Percentiles rank a stretch among this genome's conserved stretches.
Conservation (phyloP, 2,329 filamentous ascomycete genomes). For the Pezicula neosporulosa region DNA sequence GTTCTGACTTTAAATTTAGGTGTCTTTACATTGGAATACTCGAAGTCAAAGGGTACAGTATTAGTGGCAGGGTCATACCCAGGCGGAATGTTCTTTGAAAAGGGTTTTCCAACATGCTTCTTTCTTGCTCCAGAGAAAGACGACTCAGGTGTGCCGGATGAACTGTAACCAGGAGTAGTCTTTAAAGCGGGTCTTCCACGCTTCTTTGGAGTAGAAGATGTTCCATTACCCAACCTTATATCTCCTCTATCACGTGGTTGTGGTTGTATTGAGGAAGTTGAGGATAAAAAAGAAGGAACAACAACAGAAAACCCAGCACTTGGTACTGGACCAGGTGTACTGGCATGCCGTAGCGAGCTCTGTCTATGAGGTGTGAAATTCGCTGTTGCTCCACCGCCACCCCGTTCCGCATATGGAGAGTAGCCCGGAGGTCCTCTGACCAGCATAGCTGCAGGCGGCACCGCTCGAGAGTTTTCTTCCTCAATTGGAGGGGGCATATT, state of each 20-base stretch:
- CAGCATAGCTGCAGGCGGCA: too few species aligned
- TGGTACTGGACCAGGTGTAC: neutral
- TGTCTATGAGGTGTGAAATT: neutral
- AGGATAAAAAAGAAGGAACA: neutral
- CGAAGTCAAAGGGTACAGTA: neutral
- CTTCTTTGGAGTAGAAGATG: constrained; percentile 1
- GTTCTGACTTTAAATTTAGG: neutral
- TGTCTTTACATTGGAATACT: constrained; percentile 13
- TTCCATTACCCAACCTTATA: neutral
- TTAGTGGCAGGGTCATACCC: neutral
- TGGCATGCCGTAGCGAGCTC: neutral
- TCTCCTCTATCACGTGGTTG: neutral
- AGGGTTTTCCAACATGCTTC: neutral
- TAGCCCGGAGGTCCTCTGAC: too few species aligned
- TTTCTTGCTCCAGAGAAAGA: neutral
- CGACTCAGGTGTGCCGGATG: too few species aligned
- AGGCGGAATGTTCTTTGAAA: neutral
- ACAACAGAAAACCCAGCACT: neutral
- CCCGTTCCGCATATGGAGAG: too few species aligned
- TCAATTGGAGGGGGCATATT: neutral
- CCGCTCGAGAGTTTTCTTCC: too few species aligned
- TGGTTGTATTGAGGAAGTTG: neutral
- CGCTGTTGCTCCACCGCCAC: neutral
- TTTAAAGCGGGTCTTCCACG: constrained; percentile 3
- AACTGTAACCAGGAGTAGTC: too few species aligned